Evolutionary conservation across 345 rosid species (phyloP).

Genomic region (Mercurialis annua): DNA sequence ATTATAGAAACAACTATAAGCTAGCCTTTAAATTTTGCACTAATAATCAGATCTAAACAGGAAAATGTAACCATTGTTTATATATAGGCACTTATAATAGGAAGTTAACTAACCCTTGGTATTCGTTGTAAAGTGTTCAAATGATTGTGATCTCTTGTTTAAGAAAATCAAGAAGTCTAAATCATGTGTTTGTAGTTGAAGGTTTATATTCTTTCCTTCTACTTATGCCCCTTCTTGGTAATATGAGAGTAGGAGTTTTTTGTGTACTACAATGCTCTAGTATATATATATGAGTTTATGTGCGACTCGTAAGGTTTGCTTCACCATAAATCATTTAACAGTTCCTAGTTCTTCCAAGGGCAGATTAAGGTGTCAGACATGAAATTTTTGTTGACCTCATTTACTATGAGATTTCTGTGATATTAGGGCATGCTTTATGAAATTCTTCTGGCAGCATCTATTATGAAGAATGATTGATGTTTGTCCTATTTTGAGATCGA

Average conservation of each 20-base stretch:
- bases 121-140: neutral
- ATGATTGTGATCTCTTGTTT: neutral
- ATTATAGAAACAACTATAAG: too few relatives aligned
- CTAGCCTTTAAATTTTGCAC: too few relatives aligned
- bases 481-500: neutral
- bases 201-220: neutral
- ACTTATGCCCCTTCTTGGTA: neutral
- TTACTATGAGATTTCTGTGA: neutral
- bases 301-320: neutral
- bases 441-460: neutral
- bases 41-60: too few relatives aligned
- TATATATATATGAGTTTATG: neutral
- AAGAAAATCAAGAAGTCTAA: neutral
- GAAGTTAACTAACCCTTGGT: too few relatives aligned
- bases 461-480: neutral
- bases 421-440: neutral
- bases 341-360: neutral
- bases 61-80: too few relatives aligned
- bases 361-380: neutral
- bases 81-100: too few relatives aligned
- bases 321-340: too few relatives aligned
- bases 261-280: neutral
- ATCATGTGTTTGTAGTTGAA: neutral
- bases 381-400: neutral
- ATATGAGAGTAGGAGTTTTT: neutral